Evolutionary conservation across 805 yeast species (phyloP), one percentile per base, ranked within the genome.

Genomic region (Ogataea sp.): DNA sequence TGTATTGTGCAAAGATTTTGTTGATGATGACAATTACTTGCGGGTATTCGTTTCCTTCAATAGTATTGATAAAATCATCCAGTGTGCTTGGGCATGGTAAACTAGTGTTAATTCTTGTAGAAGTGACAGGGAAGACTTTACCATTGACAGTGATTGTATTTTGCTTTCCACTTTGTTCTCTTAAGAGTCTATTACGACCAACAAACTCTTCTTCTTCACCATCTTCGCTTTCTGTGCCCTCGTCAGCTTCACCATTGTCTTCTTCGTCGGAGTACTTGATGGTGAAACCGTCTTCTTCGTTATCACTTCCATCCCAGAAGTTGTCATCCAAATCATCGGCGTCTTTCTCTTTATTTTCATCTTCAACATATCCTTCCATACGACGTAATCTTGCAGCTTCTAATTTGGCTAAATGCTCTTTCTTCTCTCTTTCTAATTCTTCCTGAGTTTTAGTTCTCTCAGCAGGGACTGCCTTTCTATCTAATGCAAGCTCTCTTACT

Each of bases 361-460:
- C 78, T 9, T 46, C 55, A 8, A 30, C 15, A 13, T 49, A 50
- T 34, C 88, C 90, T 47, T 74, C 75, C 94, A 84, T 84, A 67
- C 94, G 75, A 49, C 71, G 73, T 45, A 70, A 48, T 62, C 94
- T 71, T 40, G 73, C 88, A 36, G 71, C 75, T 57, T 86, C 89
- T 47, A 83, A 61, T 49, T 71, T 67, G 47, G 75, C 73, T 65
- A 69, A 64, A 49, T 70, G 74, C n/a, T 75, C 82, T 16, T 68
- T 70, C 48, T 72, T 73, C 52, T 83, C 90, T 30, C 67, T 63
- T 35, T 63, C 65, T 11, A 82, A 39, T 56, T 84, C 93, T 57
- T 83, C 88, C 2, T 72, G 79, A 1, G 93, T 83, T 55, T 83
- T 82, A 2, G 90, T 82, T 61, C 89, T 71, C 40, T 83, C 90